A percentile compares a stretch with the other conserved stretches of the same genome.
Evolutionary conservation across 495 filamentous ascomycete species (phyloP).

Genomic region (Chaetomium cochliodes): DNA sequence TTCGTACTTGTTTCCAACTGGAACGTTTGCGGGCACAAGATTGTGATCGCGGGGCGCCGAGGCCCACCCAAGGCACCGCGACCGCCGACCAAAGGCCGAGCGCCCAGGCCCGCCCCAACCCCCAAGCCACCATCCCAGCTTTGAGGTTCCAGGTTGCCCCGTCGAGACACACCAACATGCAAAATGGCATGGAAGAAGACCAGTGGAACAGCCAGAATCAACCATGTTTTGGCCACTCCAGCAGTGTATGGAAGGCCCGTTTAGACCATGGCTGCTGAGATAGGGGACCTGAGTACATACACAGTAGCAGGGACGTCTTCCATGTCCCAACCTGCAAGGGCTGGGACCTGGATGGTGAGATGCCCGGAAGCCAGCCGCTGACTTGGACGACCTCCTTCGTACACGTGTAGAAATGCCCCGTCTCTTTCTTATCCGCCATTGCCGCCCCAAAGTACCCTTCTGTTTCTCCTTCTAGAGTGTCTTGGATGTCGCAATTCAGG

Average conservation of each 20-base stretch:
- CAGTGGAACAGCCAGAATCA: too few relatives aligned
- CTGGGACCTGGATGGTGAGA: background rate
- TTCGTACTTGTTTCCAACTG: background rate
- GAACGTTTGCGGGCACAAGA: conserved; percentile 4
- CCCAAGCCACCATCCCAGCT: too few relatives aligned
- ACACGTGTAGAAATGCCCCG: background rate
- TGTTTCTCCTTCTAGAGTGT: background rate
- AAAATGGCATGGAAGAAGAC: too few relatives aligned
- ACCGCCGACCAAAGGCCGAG: conserved; percentile 7
- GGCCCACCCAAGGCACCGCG: background rate
- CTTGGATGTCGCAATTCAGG: background rate
- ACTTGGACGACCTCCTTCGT: too few relatives aligned
- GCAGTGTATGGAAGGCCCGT: background rate
- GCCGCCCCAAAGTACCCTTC: background rate
- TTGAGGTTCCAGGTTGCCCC: background rate
- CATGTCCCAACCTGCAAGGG: background rate
- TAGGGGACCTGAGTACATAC: background rate
- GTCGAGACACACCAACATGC: too few relatives aligned
- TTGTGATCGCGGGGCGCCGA: background rate
- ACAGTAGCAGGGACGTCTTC: background rate
- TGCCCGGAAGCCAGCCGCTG: too few relatives aligned
- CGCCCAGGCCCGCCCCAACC: background rate
- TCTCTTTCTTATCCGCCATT: background rate
- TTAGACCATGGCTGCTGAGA: background rate
- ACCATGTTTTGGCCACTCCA: background rate